These are phyloP conservation scores for Phlebiopsis gigantea DNA, from an alignment of 768 basidiomycete species.

Conservation along the genomic window DNA sequence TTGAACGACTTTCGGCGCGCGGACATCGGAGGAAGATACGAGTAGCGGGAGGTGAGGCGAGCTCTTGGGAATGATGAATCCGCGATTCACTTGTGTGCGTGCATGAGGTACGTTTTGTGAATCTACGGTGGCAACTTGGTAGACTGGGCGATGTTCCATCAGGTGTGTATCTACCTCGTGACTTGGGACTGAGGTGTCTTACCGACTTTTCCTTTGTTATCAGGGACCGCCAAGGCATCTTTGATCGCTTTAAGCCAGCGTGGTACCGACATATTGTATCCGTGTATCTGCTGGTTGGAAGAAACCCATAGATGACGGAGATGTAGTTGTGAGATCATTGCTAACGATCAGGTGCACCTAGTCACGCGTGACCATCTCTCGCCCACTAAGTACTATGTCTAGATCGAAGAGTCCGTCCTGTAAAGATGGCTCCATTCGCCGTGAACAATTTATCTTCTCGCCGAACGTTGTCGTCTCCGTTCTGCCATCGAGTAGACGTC, in stretches of 20 bases:
- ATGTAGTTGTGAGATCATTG: not conserved
- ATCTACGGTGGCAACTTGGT: constrained; percentile 58
- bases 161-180: not conserved
- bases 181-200: not conserved
- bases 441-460: no score
- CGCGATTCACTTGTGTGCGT: constrained; percentile 61
- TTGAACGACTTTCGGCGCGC: constrained; percentile 63
- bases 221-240: constrained; percentile 8
- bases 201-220: constrained; percentile 15
- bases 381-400: no score
- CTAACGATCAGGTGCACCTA: not conserved
- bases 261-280: not conserved
- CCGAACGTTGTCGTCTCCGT: no score
- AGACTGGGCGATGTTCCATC: constrained; percentile 32
- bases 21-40: constrained; percentile 65
- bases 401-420: no score
- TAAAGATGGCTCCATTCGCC: no score
- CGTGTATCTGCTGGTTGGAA: not conserved
- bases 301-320: no score
- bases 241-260: constrained; percentile 7
- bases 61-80: constrained; percentile 41
- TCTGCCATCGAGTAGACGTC: no score
- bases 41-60: constrained; percentile 52
- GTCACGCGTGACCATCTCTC: not conserved
- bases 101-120: constrained; percentile 45